These are phyloP conservation scores for Tetradesmus lagerheimii DNA, from an alignment of 139 green algal genomes.

Conservation along the genomic window DNA sequence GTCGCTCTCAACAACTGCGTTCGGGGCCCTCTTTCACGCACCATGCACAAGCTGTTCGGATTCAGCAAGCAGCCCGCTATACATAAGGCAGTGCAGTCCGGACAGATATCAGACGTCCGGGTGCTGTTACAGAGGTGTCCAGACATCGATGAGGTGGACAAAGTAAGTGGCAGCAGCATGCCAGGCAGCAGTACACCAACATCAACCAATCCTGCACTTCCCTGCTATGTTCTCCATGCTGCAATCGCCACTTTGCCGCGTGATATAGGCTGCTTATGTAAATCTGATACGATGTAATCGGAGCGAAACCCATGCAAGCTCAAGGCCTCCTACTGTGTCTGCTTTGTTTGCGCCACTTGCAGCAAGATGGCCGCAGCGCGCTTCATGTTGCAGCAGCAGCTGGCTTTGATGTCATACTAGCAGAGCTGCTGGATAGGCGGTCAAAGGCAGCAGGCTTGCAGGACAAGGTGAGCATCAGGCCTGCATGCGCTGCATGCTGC, in stretches of 20 bases:
- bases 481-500: not conserved
- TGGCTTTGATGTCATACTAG: slow-evolving; percentile 23
- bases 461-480: not conserved
- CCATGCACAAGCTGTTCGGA: slow-evolving; percentile 18
- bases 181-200: not conserved
- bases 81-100: not conserved
- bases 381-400: slow-evolving; percentile 20
- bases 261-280: too few species aligned
- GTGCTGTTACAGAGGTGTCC: not conserved
- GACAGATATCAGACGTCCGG: not conserved
- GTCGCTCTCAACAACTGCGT: not conserved
- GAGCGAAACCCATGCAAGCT: not conserved
- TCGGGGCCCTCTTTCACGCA: not conserved
- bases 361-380: not conserved
- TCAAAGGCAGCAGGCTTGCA: not conserved
- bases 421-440: slow-evolving; percentile 24
- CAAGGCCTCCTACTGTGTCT: not conserved
- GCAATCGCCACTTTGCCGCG: too few species aligned
- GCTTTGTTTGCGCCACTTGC: not conserved
- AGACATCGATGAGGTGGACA: not conserved
- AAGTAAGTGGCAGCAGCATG: not conserved
- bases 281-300: too few species aligned
- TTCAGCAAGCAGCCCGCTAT: not conserved
- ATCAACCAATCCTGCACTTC: not conserved
- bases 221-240: not conserved